Percentiles rank a stretch among this genome's conserved stretches.
phyloP scores from a whole-genome alignment of 2,329 filamentous ascomycete genomes.

The Colletotrichum orchidophilum region DNA sequence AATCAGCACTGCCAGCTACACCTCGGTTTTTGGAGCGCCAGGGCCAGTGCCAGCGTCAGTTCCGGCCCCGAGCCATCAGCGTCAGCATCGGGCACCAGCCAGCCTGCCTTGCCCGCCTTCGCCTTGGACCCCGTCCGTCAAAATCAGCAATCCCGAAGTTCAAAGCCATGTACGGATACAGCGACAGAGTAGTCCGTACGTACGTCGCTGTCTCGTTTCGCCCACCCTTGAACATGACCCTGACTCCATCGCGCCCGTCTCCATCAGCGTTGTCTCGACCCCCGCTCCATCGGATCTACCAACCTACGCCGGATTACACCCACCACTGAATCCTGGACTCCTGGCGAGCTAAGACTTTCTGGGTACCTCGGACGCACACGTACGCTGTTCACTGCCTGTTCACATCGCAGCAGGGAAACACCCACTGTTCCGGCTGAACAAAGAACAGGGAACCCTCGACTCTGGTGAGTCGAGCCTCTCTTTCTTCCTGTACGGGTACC shows the following conservation, averaged over 20 bases:
- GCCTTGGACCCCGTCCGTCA: neutral
- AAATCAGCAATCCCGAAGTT: neutral
- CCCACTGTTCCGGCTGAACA: constrained; percentile 31
- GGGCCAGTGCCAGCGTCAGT: neutral
- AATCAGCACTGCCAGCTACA: neutral
- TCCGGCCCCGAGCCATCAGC: neutral
- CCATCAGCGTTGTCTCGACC: constrained; percentile 25
- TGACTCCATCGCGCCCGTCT: constrained; percentile 11
- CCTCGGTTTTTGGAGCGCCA: neutral
- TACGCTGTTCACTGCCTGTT: constrained; percentile 22
- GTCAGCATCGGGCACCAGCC: neutral
- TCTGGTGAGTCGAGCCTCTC: neutral
- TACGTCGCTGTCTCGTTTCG: constrained; percentile 6
- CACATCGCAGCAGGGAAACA: constrained; percentile 25
- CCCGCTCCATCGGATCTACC: constrained; percentile 26
- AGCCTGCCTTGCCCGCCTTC: neutral
- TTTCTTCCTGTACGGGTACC: neutral
- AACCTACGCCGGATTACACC: neutral
- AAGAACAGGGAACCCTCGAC: constrained; percentile 20
- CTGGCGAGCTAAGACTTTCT: neutral
- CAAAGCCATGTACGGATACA: neutral
- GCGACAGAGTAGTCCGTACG: neutral
- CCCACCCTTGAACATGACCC: constrained; percentile 20
- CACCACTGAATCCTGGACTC: neutral
- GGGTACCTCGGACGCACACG: constrained; percentile 20